phyloP scores from a whole-genome alignment of 2,329 filamentous ascomycete genomes.

The Ilyonectria destructans region DNA sequence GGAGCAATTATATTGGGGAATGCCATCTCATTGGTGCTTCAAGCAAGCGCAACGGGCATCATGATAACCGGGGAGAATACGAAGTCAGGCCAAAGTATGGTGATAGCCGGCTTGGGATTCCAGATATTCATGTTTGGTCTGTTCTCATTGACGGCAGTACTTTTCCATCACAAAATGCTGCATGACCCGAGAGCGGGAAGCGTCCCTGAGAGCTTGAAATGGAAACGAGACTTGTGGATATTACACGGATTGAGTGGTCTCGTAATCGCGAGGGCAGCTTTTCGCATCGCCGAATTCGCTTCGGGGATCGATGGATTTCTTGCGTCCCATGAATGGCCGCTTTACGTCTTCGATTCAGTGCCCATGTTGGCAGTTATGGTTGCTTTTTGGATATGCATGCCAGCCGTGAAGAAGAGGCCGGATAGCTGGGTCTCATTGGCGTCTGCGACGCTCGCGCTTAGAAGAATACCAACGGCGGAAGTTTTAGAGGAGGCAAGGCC shows the following conservation, averaged over 20 bases:
- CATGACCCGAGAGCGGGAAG: background rate
- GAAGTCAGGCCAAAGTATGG: background rate
- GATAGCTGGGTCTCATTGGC: slow-evolving; percentile 5
- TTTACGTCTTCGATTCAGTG: background rate
- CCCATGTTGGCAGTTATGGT: background rate
- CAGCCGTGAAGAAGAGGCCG: background rate
- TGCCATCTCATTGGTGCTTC: background rate
- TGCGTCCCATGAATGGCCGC: background rate
- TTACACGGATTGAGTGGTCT: background rate
- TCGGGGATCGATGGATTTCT: background rate
- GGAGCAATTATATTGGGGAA: background rate
- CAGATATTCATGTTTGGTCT: background rate
- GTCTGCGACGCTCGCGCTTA: background rate
- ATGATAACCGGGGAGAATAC: background rate
- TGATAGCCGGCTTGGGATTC: background rate
- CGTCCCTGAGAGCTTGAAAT: background rate
- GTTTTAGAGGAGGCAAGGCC: slow-evolving; percentile 1
- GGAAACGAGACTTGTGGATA: background rate
- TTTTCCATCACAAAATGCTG: background rate
- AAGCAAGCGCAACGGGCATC: background rate
- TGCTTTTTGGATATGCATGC: background rate
- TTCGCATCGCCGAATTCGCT: background rate
- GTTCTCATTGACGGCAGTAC: background rate
- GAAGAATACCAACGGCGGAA: background rate
- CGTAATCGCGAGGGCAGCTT: background rate